Evolutionary conservation across 768 basidiomycete genomes (phyloP).

Genomic region (Rickenella mellea): DNA sequence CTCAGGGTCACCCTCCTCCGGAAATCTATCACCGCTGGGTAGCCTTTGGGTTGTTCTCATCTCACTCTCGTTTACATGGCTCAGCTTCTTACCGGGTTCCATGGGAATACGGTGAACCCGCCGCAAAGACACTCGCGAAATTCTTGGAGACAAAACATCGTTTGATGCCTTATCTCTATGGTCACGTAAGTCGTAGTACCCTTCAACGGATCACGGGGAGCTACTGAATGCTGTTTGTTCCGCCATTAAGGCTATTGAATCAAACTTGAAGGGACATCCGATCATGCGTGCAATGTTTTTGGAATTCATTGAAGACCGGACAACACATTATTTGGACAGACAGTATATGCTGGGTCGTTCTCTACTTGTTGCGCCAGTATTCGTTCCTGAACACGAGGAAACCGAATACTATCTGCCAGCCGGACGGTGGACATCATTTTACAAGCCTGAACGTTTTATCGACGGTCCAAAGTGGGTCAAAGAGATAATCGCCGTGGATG

Average conservation of each 20-base stretch:
- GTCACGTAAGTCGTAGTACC: slow-evolving; percentile 28
- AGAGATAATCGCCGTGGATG: slow-evolving; percentile 51
- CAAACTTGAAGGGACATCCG: slow-evolving; percentile 43
- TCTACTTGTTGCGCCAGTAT: slow-evolving; percentile 54
- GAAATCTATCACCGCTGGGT: slow-evolving; percentile 72
- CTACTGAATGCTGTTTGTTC: too few relatives aligned
- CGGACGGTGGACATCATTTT: slow-evolving; percentile 54
- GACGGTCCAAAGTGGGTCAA: slow-evolving; percentile 55
- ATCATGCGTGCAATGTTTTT: slow-evolving; percentile 59
- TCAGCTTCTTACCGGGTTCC: slow-evolving; percentile 69
- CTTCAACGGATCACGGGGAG: too few relatives aligned
- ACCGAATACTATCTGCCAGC: slow-evolving; percentile 52
- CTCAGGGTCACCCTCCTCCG: slow-evolving; percentile 52
- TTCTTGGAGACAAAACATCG: slow-evolving; percentile 57
- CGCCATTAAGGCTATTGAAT: slow-evolving; percentile 44
- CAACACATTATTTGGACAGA: slow-evolving; percentile 48
- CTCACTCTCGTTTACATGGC: slow-evolving; percentile 67
- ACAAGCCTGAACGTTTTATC: slow-evolving; percentile 40
- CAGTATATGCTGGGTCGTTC: slow-evolving; percentile 53
- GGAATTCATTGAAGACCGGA: slow-evolving; percentile 50
- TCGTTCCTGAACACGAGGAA: slow-evolving; percentile 44
- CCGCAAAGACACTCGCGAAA: slow-evolving; percentile 51
- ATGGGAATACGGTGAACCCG: slow-evolving; percentile 68
- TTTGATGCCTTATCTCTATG: slow-evolving; percentile 67
- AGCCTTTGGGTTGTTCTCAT: slow-evolving; percentile 67